A percentile compares a stretch with the other conserved stretches of the same genome.
Conservation (phyloP, 208 protist genomes). For the Naegleria fowleri region DNA sequence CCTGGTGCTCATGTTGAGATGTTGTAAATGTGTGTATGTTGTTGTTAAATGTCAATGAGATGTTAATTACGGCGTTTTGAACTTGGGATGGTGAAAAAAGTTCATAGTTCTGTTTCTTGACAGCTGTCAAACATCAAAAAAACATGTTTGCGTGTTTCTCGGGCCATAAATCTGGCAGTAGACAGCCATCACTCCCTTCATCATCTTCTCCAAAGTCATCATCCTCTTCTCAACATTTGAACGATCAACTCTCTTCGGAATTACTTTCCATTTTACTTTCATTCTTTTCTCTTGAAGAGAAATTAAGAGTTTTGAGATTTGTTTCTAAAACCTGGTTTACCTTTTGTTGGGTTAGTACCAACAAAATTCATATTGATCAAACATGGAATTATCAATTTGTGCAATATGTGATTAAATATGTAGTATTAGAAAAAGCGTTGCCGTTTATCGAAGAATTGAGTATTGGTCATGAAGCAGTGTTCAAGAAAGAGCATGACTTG, state of each 20-base stretch:
- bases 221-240: background rate
- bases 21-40: too few species aligned
- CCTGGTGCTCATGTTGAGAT: too few species aligned
- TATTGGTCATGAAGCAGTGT: background rate
- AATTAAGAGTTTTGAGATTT: background rate
- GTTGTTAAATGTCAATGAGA: too few species aligned
- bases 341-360: background rate
- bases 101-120: too few species aligned
- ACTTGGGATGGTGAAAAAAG: too few species aligned
- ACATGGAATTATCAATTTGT: background rate
- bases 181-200: too few species aligned
- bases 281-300: background rate
- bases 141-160: too few species aligned
- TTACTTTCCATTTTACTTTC: background rate
- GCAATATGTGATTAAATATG: background rate
- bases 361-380: background rate
- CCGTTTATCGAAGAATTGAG: background rate
- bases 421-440: background rate
- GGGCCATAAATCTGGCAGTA: too few species aligned
- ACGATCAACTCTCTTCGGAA: background rate
- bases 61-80: too few species aligned
- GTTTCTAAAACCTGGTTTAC: background rate
- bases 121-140: too few species aligned
- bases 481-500: background rate
- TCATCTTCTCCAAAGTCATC: background rate